A percentile compares a stretch with the other conserved stretches of the same genome.
Conservation (phyloP, 1,284 basidiomycete species). For the Vanrija humicola region DNA sequence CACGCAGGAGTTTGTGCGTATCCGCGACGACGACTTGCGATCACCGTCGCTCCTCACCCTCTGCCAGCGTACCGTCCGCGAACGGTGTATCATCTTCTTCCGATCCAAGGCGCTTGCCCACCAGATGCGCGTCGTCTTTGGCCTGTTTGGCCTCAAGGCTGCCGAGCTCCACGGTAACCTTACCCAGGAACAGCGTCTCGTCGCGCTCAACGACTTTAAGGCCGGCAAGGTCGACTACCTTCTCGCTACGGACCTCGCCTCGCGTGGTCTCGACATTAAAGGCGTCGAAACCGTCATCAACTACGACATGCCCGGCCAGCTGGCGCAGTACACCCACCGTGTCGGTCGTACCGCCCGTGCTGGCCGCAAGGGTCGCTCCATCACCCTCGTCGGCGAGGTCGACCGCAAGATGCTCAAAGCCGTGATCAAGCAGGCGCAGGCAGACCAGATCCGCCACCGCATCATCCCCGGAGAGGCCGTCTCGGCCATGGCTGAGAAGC, state of each 20-base stretch:
- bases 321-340: slow-evolving; percentile 92
- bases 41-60: slow-evolving; percentile 77
- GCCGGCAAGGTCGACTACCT: slow-evolving; percentile 81
- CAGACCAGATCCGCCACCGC: slow-evolving; percentile 84
- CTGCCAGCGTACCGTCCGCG: slow-evolving; percentile 81
- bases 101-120: slow-evolving; percentile 95
- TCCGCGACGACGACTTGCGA: slow-evolving; percentile 68
- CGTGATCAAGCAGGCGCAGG: slow-evolving; percentile 82
- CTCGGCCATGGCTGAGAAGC: slow-evolving; percentile 63
- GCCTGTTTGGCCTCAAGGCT: slow-evolving; percentile 78
- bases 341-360: slow-evolving; percentile 96
- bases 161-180: slow-evolving; percentile 93
- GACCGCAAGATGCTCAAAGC: slow-evolving; percentile 96
- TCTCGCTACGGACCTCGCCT: slow-evolving; percentile 92
- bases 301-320: slow-evolving; percentile 93
- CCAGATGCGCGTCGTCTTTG: slow-evolving; percentile 91
- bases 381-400: slow-evolving; percentile 91
- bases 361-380: slow-evolving; percentile 83
- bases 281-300: slow-evolving; percentile 97
- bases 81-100: slow-evolving; percentile 85
- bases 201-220: slow-evolving; percentile 79
- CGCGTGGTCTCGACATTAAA: slow-evolving; percentile 93
- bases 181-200: slow-evolving; percentile 88
- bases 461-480: slow-evolving; percentile 79
- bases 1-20: slow-evolving; percentile 90